Evolutionary conservation across 176 grass and related monocot species (phyloP).

Genomic region (Zea luxurians): DNA sequence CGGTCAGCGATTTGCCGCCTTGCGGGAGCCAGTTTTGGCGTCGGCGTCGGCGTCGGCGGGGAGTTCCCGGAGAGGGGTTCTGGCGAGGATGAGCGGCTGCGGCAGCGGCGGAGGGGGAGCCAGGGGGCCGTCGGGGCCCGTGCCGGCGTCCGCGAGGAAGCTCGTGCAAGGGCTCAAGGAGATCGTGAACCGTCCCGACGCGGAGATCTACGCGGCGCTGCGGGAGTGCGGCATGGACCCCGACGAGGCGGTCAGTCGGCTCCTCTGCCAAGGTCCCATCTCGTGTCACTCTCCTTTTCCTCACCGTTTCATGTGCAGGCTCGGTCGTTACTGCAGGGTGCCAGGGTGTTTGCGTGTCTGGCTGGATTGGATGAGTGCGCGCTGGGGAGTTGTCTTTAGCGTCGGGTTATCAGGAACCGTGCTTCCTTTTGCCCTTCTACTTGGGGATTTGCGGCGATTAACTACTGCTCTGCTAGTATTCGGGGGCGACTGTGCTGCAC

Average conservation of each 20-base stretch:
- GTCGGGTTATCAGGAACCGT: background rate
- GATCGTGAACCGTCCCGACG: constrained; percentile 88
- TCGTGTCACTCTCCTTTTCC: background rate
- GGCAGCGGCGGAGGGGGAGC: constrained; percentile 2
- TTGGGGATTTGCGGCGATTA: constrained; percentile 35
- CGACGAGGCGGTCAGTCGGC: constrained; percentile 79
- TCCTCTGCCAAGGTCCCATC: constrained; percentile 85
- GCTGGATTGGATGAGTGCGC: constrained; percentile 28
- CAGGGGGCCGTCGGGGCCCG: constrained; percentile 32
- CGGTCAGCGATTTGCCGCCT: constrained; percentile 18
- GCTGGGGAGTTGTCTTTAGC: background rate
- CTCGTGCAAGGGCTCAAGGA: constrained; percentile 93
- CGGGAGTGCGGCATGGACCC: constrained; percentile 97
- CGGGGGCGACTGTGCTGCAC: background rate
- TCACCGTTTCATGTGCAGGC: constrained; percentile 9
- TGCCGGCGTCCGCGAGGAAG: constrained; percentile 74
- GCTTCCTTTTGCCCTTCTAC: background rate
- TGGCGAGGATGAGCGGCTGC: constrained; percentile 47
- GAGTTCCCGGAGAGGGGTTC: constrained; percentile 32
- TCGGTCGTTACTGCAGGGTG: background rate
- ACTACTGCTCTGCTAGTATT: constrained; percentile 7
- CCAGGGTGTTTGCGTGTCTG: background rate
- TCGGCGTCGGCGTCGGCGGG: background rate
- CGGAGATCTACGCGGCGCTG: constrained; percentile 97
- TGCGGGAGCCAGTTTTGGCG: constrained; percentile 32